These are phyloP conservation scores for Quaeritorhiza haematococci DNA, from an alignment of 371 early-diverging fungal species.

Conservation along the genomic window DNA sequence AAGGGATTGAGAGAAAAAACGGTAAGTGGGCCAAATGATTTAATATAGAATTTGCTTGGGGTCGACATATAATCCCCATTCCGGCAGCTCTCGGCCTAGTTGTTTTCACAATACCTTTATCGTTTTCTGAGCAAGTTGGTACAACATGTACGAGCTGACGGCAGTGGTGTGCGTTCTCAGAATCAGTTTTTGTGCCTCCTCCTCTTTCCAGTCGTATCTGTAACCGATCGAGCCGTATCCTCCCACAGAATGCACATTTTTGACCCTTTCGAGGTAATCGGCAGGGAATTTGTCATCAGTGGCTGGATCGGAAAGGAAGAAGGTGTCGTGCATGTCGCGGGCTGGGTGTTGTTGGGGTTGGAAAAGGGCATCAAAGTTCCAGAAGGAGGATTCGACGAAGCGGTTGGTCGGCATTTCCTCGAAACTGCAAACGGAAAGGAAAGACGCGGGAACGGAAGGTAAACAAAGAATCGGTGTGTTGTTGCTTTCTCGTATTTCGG, in stretches of 20 bases:
- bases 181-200: constrained; percentile 93
- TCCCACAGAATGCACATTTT: constrained; percentile 89
- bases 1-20: neutral
- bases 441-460: neutral
- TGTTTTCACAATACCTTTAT: neutral
- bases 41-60: no score
- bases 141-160: constrained; percentile 89
- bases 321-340: constrained; percentile 99
- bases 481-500: neutral
- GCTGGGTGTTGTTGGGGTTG: constrained; percentile 99
- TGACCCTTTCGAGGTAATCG: constrained; percentile 89
- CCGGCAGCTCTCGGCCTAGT: no score
- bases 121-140: constrained; percentile 79
- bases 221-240: constrained; percentile 96
- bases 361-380: constrained; percentile 99
- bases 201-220: constrained; percentile 88
- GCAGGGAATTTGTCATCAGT: constrained; percentile 72
- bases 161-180: constrained; percentile 99
- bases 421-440: constrained; percentile 59
- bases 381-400: constrained; percentile 99
- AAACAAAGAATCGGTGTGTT: neutral
- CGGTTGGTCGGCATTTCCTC: constrained; percentile 98
- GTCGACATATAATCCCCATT: no score
- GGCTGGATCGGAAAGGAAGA: constrained; percentile 91
- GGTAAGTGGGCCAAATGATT: neutral